phyloP scores from a whole-genome alignment of 345 rosid genomes.

The Acer saccharum region DNA sequence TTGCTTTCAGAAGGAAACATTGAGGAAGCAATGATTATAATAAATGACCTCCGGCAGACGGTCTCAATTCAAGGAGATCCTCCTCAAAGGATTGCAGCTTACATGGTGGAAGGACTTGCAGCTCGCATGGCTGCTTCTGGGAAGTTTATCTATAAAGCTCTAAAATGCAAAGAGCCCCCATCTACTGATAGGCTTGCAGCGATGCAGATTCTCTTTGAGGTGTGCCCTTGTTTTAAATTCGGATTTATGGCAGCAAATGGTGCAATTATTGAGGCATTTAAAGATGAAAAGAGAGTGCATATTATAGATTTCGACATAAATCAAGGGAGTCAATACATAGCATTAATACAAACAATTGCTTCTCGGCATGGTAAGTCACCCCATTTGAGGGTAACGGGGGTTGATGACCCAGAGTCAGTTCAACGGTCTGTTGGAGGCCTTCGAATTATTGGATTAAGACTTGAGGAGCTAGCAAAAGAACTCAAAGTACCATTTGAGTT shows the following conservation, averaged over 20 bases:
- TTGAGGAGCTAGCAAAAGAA: slow-evolving; percentile 70
- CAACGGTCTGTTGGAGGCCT: slow-evolving; percentile 86
- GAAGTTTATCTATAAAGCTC: slow-evolving; percentile 74
- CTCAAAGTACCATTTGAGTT: slow-evolving; percentile 71
- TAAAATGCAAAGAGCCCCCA: slow-evolving; percentile 98
- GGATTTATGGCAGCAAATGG: slow-evolving; percentile 95
- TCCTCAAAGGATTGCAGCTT: slow-evolving; percentile 89
- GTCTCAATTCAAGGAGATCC: slow-evolving; percentile 98
- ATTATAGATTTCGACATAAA: slow-evolving; percentile 87
- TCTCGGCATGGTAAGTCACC: slow-evolving; percentile 50
- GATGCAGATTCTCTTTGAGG: slow-evolving; percentile 95
- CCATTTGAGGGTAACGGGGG: slow-evolving; percentile 76
- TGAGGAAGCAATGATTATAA: slow-evolving; percentile 61
- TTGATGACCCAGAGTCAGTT: slow-evolving; percentile 96
- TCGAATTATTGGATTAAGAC: slow-evolving; percentile 73
- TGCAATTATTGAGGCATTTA: slow-evolving; percentile 74
- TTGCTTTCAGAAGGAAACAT: slow-evolving; percentile 66
- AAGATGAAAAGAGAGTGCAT: slow-evolving; percentile 75
- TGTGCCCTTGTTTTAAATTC: slow-evolving; percentile 95
- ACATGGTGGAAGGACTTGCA: slow-evolving; percentile 98
- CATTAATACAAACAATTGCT: slow-evolving; percentile 72
- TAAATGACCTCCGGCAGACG: slow-evolving; percentile 69
- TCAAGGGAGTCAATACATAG: slow-evolving; percentile 95
- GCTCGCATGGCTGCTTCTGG: slow-evolving; percentile 96
- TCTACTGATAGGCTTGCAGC: slow-evolving; percentile 94